phyloP scores from a whole-genome alignment of 371 early-diverging fungal genomes.

The Actinomucor elegans region DNA sequence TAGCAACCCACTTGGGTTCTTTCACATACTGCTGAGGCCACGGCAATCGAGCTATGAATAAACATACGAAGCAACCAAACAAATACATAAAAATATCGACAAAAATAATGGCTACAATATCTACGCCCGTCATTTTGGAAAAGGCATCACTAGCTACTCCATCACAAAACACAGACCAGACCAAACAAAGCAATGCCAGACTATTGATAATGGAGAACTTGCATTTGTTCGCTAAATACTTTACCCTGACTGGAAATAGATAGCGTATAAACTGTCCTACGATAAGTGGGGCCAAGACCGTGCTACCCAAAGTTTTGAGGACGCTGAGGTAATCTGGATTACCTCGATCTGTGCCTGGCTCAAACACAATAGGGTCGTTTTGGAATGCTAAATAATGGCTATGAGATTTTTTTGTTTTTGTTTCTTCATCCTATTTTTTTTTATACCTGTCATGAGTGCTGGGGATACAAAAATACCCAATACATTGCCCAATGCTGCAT shows the following conservation, averaged over 20 bases:
- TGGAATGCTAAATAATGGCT: constrained; percentile 35
- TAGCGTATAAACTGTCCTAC: constrained; percentile 67
- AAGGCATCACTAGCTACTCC: constrained; percentile 63
- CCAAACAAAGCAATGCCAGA: constrained; percentile 60
- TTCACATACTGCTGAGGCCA: constrained; percentile 23
- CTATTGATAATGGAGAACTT: constrained; percentile 62
- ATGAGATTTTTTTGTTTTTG: not conserved
- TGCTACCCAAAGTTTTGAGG: constrained; percentile 56
- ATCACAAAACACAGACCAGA: constrained; percentile 78
- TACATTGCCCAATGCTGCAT: constrained; percentile 72
- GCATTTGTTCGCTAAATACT: constrained; percentile 45
- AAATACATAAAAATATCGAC: constrained; percentile 54
- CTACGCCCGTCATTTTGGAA: constrained; percentile 44
- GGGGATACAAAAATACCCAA: constrained; percentile 72
- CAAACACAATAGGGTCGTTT: constrained; percentile 33
- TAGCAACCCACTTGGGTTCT: constrained; percentile 28
- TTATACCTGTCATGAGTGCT: constrained; percentile 54
- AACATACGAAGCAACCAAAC: constrained; percentile 41
- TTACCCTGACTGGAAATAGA: constrained; percentile 51
- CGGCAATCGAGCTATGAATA: constrained; percentile 43
- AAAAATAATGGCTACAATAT: constrained; percentile 60
- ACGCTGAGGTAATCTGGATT: constrained; percentile 54
- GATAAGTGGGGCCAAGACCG: constrained; percentile 65
- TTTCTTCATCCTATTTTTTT: not conserved
- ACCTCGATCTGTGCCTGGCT: constrained; percentile 44